phyloP scores from a whole-genome alignment of 306 rosid species.

The Vigna mungo region DNA sequence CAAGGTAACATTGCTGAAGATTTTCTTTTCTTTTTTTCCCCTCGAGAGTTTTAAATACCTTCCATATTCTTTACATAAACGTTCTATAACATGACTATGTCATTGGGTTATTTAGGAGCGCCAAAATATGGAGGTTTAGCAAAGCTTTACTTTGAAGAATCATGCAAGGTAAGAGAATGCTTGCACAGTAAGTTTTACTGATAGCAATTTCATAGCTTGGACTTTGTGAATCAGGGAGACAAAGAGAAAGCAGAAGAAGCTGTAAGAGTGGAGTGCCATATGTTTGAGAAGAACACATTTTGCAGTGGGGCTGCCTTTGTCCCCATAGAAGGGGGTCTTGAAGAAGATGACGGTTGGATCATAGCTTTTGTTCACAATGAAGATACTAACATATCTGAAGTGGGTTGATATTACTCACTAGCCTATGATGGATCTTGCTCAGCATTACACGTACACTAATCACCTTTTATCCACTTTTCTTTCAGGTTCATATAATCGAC shows the following conservation, averaged over 20 bases:
- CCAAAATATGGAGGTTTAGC: conserved; percentile 67
- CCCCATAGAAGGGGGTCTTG: conserved; percentile 47
- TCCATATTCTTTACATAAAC: conserved; percentile 14
- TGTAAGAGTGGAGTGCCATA: conserved; percentile 62
- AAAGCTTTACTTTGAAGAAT: conserved; percentile 65
- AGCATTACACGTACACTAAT: neutral
- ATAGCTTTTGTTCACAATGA: conserved; percentile 81
- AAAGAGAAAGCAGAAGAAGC: conserved; percentile 36
- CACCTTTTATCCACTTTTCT: neutral
- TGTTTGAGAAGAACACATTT: conserved; percentile 65
- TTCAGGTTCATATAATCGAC: conserved; percentile 68
- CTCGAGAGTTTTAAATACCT: neutral
- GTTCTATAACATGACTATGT: neutral
- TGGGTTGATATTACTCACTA: conserved; percentile 11
- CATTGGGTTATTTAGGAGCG: conserved; percentile 40
- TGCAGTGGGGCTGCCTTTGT: conserved; percentile 77
- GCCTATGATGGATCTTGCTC: neutral
- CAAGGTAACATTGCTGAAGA: conserved; percentile 44
- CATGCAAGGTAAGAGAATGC: conserved; percentile 40
- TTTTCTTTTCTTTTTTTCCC: neutral
- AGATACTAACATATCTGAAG: conserved; percentile 58
- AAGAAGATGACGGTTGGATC: conserved; percentile 89
- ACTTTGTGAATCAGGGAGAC: conserved; percentile 41
- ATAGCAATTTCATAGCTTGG: neutral
- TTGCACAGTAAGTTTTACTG: neutral